These are phyloP conservation scores for Saposhnikovia divaricata DNA, from an alignment of 129 eudicot genomes.

Conservation along the genomic window DNA sequence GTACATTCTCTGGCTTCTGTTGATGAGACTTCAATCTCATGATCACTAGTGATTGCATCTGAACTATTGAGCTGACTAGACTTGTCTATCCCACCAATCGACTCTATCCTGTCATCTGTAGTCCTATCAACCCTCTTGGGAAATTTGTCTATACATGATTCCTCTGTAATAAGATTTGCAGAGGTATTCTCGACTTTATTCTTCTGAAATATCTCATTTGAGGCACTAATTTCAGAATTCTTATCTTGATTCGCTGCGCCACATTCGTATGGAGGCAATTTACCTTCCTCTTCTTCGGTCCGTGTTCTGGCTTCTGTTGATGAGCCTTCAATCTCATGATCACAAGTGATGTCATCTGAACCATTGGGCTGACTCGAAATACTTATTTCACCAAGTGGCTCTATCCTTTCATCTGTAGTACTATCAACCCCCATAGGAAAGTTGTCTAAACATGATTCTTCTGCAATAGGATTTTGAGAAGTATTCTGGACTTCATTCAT, in stretches of 20 bases:
- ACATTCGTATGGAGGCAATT: slow-evolving; percentile 5
- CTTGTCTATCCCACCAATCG: background rate
- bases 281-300: slow-evolving; percentile 19
- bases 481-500: slow-evolving; percentile 19
- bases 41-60: slow-evolving; percentile 15
- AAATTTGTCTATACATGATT: background rate
- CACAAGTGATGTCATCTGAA: slow-evolving; percentile 20
- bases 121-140: background rate
- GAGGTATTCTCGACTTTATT: background rate
- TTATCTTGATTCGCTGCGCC: slow-evolving; percentile 2
- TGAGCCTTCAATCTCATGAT: background rate
- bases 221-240: slow-evolving; percentile 11
- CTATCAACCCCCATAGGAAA: background rate
- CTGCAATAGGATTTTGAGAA: slow-evolving; percentile 16
- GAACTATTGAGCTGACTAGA: slow-evolving; percentile 23
- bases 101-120: background rate
- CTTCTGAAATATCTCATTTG: slow-evolving; percentile 8
- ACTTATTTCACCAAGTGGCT: slow-evolving; percentile 10
- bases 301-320: slow-evolving; percentile 26
- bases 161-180: background rate
- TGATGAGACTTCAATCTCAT: slow-evolving; percentile 25
- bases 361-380: slow-evolving; percentile 27
- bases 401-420: background rate
- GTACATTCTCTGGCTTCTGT: slow-evolving; percentile 22
- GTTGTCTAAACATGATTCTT: slow-evolving; percentile 9